Evolutionary conservation across 495 filamentous ascomycete genomes (phyloP).

Genomic region (Podospora tetraspora): DNA sequence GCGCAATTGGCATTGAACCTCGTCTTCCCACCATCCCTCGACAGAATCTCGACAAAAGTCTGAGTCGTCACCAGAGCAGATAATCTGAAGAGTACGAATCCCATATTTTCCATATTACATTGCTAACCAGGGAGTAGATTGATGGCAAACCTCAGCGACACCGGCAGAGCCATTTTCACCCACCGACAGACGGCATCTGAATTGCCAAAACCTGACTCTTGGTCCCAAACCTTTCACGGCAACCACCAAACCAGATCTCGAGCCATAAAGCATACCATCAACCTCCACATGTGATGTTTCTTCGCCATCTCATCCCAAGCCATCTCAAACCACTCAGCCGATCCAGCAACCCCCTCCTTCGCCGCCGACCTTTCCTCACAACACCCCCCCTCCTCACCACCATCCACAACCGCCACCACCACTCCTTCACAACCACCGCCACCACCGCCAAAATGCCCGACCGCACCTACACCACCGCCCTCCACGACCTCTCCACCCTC

Average conservation of each 20-base stretch:
- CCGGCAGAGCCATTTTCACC: neutral
- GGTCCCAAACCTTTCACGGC: neutral
- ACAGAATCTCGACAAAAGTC: neutral
- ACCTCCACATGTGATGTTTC: neutral
- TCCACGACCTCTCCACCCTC: constrained; percentile 58
- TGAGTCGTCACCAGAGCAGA: neutral
- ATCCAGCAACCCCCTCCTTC: neutral
- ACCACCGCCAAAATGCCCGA: constrained; percentile 11
- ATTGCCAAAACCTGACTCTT: neutral
- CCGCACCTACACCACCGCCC: constrained; percentile 34
- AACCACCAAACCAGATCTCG: neutral
- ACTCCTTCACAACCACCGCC: constrained; percentile 1
- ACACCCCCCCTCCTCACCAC: too few species aligned
- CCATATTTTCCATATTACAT: neutral
- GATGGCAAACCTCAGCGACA: neutral
- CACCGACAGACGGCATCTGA: neutral
- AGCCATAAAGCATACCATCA: neutral
- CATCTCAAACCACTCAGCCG: neutral
- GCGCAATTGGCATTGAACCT: neutral
- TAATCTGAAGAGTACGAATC: neutral
- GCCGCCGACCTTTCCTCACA: neutral
- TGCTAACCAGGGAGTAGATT: neutral
- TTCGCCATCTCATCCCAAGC: neutral
- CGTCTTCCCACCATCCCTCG: neutral
- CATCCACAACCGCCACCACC: neutral